Evolutionary conservation across 2,329 filamentous ascomycete species (phyloP).

Genomic region (Fusarium marasasianum): DNA sequence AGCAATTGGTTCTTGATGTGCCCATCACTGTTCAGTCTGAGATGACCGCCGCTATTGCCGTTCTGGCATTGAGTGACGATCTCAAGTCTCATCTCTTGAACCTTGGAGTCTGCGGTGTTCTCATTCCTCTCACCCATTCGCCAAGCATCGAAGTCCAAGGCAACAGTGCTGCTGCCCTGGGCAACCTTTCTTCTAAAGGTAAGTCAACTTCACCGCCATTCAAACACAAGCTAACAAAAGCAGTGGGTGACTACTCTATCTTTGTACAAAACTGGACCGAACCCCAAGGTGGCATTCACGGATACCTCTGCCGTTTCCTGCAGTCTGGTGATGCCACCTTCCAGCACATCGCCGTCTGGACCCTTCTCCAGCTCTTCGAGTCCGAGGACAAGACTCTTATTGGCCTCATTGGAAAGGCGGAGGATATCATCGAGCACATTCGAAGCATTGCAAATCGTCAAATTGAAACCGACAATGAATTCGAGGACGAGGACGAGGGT

Average conservation of each 20-base stretch:
- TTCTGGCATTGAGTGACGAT: conserved; percentile 93
- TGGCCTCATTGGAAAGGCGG: conserved; percentile 85
- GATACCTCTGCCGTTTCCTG: conserved; percentile 92
- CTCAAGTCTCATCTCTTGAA: conserved; percentile 91
- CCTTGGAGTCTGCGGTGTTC: conserved; percentile 92
- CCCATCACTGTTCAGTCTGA: conserved; percentile 96
- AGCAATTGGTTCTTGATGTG: conserved; percentile 92
- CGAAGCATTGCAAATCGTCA: conserved; percentile 89
- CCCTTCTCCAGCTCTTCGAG: conserved; percentile 91
- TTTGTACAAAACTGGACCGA: conserved; percentile 95
- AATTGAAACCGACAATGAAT: conserved; percentile 86
- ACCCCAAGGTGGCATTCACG: conserved; percentile 93
- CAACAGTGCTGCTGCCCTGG: conserved; percentile 94
- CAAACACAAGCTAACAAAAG: conserved; percentile 19
- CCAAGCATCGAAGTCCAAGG: conserved; percentile 98
- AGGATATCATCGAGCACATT: conserved; percentile 92
- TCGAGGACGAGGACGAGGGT: conserved; percentile 88
- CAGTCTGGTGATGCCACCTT: conserved; percentile 96
- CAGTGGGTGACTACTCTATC: conserved; percentile 95
- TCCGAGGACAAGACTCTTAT: conserved; percentile 93
- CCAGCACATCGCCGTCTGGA: conserved; percentile 99
- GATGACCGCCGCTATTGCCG: conserved; percentile 99
- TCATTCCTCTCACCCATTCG: conserved; percentile 94
- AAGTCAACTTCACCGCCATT: conserved; percentile 41
- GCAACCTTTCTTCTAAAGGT: conserved; percentile 98